Conservation (phyloP, 2,329 filamentous ascomycete genomes). For the Ceratocystiopsis sp. region DNA sequence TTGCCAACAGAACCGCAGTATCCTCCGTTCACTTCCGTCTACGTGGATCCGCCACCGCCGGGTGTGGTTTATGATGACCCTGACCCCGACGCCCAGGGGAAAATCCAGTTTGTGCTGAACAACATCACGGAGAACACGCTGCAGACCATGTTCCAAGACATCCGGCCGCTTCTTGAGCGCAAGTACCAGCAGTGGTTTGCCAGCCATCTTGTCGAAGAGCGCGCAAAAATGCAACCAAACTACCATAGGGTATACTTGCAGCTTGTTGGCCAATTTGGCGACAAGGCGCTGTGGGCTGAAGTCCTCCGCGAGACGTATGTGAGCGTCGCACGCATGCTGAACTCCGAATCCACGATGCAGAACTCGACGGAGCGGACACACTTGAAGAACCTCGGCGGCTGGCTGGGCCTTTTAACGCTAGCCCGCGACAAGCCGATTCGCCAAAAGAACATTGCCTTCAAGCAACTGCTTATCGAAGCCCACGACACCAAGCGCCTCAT, state of each 20-base stretch:
- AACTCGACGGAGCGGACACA: slow-evolving; percentile 73
- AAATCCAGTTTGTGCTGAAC: slow-evolving; percentile 89
- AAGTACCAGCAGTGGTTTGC: slow-evolving; percentile 95
- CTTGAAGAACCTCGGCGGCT: slow-evolving; percentile 82
- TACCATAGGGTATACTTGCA: slow-evolving; percentile 89
- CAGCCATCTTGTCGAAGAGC: slow-evolving; percentile 82
- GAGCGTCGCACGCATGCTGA: slow-evolving; percentile 72
- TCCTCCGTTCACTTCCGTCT: slow-evolving; percentile 61
- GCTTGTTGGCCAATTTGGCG: slow-evolving; percentile 66
- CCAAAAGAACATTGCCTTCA: slow-evolving; percentile 93
- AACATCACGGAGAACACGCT: slow-evolving; percentile 88
- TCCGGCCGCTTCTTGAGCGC: slow-evolving; percentile 60
- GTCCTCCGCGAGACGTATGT: slow-evolving; percentile 87
- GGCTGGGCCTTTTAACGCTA: slow-evolving; percentile 85
- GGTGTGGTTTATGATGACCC: slow-evolving; percentile 63
- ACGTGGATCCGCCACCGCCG: slow-evolving; percentile 51
- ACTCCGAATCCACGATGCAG: slow-evolving; percentile 73
- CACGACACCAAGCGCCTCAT: slow-evolving; percentile 83
- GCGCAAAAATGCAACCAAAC: slow-evolving; percentile 93
- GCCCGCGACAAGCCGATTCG: slow-evolving; percentile 91
- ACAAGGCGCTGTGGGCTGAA: slow-evolving; percentile 66
- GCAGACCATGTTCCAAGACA: slow-evolving; percentile 64
- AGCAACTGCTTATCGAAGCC: slow-evolving; percentile 82
- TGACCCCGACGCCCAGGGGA: slow-evolving; percentile 70
- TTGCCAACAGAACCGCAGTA: slow-evolving; percentile 50